phyloP scores from a whole-genome alignment of 2,329 filamentous ascomycete genomes.

The Allantophomopsis lycopodina region DNA sequence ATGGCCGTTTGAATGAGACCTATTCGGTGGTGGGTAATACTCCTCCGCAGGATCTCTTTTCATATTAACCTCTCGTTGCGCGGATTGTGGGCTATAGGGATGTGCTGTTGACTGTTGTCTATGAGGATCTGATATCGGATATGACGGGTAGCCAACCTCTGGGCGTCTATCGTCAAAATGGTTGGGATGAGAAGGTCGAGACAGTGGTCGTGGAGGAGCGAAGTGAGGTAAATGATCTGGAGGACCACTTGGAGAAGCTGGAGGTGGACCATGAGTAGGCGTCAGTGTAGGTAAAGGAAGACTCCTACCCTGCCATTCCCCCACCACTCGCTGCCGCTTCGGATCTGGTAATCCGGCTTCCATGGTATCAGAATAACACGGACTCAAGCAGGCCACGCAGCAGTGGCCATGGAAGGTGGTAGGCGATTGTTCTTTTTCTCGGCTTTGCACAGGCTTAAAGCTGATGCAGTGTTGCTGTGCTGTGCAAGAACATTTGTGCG shows the following conservation, averaged over 20 bases:
- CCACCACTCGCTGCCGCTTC: conserved; percentile 42
- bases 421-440: conserved; percentile 11
- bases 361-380: conserved; percentile 37
- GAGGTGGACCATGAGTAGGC: too few relatives aligned
- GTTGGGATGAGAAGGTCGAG: conserved; percentile 19
- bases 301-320: conserved; percentile 4
- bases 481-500: conserved; percentile 15
- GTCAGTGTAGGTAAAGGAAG: too few relatives aligned
- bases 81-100: conserved; percentile 20
- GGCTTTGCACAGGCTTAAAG: conserved; percentile 18
- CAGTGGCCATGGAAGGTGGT: conserved; percentile 22
- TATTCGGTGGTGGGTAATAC: conserved; percentile 12
- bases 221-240: conserved; percentile 14
- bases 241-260: conserved; percentile 13
- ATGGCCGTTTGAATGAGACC: background rate
- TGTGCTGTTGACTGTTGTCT: conserved; percentile 9
- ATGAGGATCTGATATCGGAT: conserved; percentile 20
- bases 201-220: conserved; percentile 12
- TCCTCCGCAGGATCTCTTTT: conserved; percentile 34
- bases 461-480: conserved; percentile 12
- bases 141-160: conserved; percentile 40
- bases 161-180: conserved; percentile 40
- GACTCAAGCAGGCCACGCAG: conserved; percentile 17
- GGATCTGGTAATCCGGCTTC: conserved; percentile 42
- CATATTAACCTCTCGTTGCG: conserved; percentile 34